These are phyloP conservation scores for Dendrobium chrysotoxum DNA, from an alignment of 106 monocot genomes.

Conservation along the genomic window DNA sequence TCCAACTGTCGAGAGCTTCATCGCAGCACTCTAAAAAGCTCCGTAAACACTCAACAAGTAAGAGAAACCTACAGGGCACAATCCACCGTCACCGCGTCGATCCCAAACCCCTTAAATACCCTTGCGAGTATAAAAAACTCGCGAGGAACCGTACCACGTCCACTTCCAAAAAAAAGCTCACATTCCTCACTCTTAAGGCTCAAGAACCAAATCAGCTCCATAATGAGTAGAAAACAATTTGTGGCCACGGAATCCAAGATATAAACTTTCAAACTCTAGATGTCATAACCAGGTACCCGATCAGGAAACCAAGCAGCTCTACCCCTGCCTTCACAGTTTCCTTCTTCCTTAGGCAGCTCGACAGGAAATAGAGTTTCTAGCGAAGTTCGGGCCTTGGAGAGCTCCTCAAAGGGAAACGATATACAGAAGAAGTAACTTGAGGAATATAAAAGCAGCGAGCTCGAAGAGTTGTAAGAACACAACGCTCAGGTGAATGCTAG, in stretches of 20 bases:
- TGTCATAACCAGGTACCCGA: background rate
- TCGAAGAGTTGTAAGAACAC: background rate
- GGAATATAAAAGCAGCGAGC: background rate
- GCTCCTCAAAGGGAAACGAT: background rate
- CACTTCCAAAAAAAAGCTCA: background rate
- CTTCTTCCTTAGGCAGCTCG: background rate
- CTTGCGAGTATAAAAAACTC: background rate
- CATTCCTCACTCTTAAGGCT: conserved; percentile 1
- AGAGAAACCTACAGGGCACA: background rate
- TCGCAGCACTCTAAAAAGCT: conserved; percentile 7
- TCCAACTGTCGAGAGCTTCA: conserved; percentile 46
- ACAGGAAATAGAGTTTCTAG: background rate
- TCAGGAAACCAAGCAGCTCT: background rate
- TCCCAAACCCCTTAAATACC: background rate
- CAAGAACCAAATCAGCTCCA: background rate
- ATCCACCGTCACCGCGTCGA: background rate
- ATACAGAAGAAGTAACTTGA: background rate
- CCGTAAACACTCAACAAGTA: background rate
- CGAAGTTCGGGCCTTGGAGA: background rate
- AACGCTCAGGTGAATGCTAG: background rate
- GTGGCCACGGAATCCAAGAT: background rate
- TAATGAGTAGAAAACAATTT: background rate
- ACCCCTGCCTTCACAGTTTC: background rate
- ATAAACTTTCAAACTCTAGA: background rate
- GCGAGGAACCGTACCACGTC: background rate